Base-by-base conservation (phyloP, 2,329 filamentous ascomycete species). In the Zarea fungicola region DNA sequence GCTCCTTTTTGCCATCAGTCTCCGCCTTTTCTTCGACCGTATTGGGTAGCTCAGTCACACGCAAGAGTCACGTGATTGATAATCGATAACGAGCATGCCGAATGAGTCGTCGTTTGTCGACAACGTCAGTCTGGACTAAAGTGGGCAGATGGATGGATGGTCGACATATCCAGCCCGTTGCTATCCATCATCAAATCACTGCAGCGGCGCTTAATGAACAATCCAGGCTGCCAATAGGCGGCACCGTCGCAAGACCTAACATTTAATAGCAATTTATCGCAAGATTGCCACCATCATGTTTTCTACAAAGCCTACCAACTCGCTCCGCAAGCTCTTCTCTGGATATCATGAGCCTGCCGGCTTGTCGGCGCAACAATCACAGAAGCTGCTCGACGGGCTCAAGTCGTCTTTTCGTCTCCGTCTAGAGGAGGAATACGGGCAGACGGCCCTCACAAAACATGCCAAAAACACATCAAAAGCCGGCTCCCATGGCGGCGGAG, bases 381-480 rank as follows among this genome's bases (percentile, higher is more conserved):
- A 77, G 52, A 74, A 75, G 56, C 71, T 82, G 8, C 75, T 81
- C 53, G 70, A 79, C 47, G 70, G 72, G 28, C 69, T 83, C 44
- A 82, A 79, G 43, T 63, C 68, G 6, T 81, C 78, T 3, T 83
- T 83, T 59, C 73, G 78, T 44, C 71, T 71, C 48, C 74, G 80
- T 25, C 74, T 83, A n/a, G 77, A 81, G 56, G 69, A 65, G 36
- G 78, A 82, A 58, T 75, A 82, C 56, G 77, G 77, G 52, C 72
- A 65, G 58, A 48, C 46, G 1, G 11, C 46, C 4, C 16, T 48
- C 29, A 41, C 36, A 8, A 40, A 34, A 58, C 67, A 25, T 54
- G 63, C 14, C 60, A 65, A 13, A 59, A 68, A 8, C 53, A 54
- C 31, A 32, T 54, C 39, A 28, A 51, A 50, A 9, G 32, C 55